These are phyloP conservation scores for Kodamaea sp. DNA, from an alignment of 1,139 yeast species.

Conservation along the genomic window DNA sequence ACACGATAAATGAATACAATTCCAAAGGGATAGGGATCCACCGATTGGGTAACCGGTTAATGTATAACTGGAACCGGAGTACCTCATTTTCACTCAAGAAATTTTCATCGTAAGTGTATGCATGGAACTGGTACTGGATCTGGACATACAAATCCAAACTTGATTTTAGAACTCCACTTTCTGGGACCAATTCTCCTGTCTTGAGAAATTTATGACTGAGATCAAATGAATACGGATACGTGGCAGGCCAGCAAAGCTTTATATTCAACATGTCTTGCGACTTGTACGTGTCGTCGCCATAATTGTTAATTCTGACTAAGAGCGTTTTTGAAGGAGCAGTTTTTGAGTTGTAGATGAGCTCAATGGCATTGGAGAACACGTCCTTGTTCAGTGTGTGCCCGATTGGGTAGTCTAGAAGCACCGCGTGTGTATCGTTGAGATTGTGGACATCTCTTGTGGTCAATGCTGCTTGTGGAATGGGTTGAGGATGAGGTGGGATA, in stretches of 20 bases:
- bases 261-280: slow-evolving; percentile 36
- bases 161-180: background rate
- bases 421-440: slow-evolving; percentile 29
- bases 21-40: slow-evolving; percentile 45
- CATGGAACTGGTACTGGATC: slow-evolving; percentile 28
- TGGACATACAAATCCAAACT: slow-evolving; percentile 24
- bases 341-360: slow-evolving; percentile 17
- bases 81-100: slow-evolving; percentile 15
- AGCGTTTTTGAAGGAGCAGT: slow-evolving; percentile 19
- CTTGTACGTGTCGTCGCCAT: slow-evolving; percentile 25
- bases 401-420: slow-evolving; percentile 35
- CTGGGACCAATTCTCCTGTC: slow-evolving; percentile 5
- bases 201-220: slow-evolving; percentile 12
- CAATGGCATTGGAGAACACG: slow-evolving; percentile 4
- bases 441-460: slow-evolving; percentile 2
- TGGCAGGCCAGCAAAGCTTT: slow-evolving; percentile 51
- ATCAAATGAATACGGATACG: slow-evolving; percentile 32
- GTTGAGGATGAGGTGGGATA: slow-evolving; percentile 24
- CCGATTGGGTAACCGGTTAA: slow-evolving; percentile 34
- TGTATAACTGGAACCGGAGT: slow-evolving; percentile 28
- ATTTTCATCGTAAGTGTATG: slow-evolving; percentile 21
- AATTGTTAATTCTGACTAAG: slow-evolving; percentile 37
- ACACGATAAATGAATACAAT: slow-evolving; percentile 34
- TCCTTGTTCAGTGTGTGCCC: slow-evolving; percentile 1
- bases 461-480: slow-evolving; percentile 1